Evolutionary conservation across 2,329 filamentous ascomycete genomes (phyloP), one percentile per base, ranked within the genome.

Genomic region (Colletotrichum higginsianum): DNA sequence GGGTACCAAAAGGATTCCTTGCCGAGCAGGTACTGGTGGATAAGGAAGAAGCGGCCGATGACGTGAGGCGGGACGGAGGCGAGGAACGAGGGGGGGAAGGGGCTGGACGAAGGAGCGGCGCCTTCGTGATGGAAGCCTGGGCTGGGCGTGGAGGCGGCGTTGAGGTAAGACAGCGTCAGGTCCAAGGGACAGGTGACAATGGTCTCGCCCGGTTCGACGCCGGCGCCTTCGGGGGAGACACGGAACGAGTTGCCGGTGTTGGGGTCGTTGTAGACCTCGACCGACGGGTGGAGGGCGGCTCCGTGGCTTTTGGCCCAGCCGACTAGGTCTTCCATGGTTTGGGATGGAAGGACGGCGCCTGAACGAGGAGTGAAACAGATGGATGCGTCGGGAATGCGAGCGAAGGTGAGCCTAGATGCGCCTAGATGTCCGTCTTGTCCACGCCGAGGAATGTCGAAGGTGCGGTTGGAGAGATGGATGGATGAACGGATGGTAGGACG

Each of bases 41-140:
- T 86, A 7, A 95, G 84, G 74, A 93, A 92, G 80, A 94, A 92
- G 4, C 91, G 87, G 11, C 89, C 87, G 60, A 91, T 81, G 67
- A 93, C 88, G 74, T 93, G 88, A 0, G 89, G 86, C 1, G 87
- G 86, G 2, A 86, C 79, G 5, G 77, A 76, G 1, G 83, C 75
- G 57, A 92, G 79, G 74, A 93, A 90, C 1, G 77, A 77, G 0
- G 74, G 60, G 0, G 89, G 86, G 57, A 93, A 88, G 4, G 72
- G 73, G 58, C 35, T 68, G 47, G 35, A 66, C 64, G 5, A 75
- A 18, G 72, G 66, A 15, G 64, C 42, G 40, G 71, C 30, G 47
- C 75, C 74, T 18, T 76, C 73, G 2, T 64, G 60, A 16, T 49
- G 47, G 38, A 77, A 75, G 23, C 67, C 67, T 42, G 76, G 67